A percentile compares a stretch with the other conserved stretches of the same genome.
These are phyloP conservation scores for Penicillium paradoxum DNA, from an alignment of 495 filamentous ascomycete genomes.

Conservation along the genomic window DNA sequence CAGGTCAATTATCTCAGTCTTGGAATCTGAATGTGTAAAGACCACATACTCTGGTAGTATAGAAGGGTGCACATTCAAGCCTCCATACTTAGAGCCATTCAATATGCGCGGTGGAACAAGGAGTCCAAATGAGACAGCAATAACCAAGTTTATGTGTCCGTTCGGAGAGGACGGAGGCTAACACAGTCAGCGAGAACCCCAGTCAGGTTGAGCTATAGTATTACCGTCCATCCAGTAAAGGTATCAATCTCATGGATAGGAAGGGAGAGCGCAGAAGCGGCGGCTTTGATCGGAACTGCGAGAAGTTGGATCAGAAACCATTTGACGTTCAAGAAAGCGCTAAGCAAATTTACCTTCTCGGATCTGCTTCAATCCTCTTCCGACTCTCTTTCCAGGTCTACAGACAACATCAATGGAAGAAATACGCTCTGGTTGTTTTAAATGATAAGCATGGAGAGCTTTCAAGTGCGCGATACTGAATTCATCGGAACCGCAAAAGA, in stretches of 20 bases:
- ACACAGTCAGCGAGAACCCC: constrained; percentile 13
- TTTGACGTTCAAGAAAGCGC: not conserved
- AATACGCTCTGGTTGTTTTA: constrained; percentile 52
- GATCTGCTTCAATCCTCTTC: constrained; percentile 67
- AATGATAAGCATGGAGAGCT: constrained; percentile 60
- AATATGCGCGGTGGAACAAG: constrained; percentile 78
- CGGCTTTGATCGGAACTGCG: constrained; percentile 67
- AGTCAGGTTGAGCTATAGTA: not conserved
- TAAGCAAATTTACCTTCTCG: constrained; percentile 51
- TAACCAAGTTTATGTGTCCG: constrained; percentile 67
- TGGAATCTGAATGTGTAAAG: not conserved
- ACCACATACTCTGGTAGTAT: constrained; percentile 70
- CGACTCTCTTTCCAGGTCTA: constrained; percentile 66
- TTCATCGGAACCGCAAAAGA: constrained; percentile 92
- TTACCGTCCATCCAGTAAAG: constrained; percentile 77
- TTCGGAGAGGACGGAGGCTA: constrained; percentile 54
- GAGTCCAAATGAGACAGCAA: constrained; percentile 94
- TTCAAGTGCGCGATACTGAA: constrained; percentile 80
- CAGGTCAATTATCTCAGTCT: constrained; percentile 1
- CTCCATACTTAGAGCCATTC: constrained; percentile 65
- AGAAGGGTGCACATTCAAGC: constrained; percentile 93
- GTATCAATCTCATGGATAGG: constrained; percentile 70
- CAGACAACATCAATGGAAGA: constrained; percentile 85
- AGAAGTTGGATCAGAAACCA: constrained; percentile 12
- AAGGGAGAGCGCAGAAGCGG: constrained; percentile 58